Base-by-base conservation (phyloP, 225 moss, liverwort and hornwort genomes). In the Pleurozium schreberi region DNA sequence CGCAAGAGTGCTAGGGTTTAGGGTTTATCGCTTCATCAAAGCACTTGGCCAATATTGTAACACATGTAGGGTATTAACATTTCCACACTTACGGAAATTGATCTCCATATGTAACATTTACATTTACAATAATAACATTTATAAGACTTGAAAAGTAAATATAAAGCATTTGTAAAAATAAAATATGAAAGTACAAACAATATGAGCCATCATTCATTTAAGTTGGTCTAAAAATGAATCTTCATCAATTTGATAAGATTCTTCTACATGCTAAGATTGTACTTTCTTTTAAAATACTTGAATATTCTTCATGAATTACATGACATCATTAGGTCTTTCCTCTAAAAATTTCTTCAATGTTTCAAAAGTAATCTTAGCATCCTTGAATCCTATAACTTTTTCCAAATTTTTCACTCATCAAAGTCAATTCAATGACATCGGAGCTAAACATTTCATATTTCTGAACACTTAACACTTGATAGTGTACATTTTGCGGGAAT, bases 311-410 rank as follows among this genome's bases (percentile, higher is more conserved):
- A 45, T 3, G 4, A 73, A 73, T 18, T 0, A 45, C 6, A 30
- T 45, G 30, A 45, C 0, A 1, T 11, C 30, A 73, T 45, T 28
- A 45, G 10, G 45, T 45, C 10, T 73, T 45, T 11, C 4, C 18
- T 73, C n/a, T 3, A 3, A 17, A 73, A 28, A 28, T 2, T 16
- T 16, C 10, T 45, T 28, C 1, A 20, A 70, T 3, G 7, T 26
- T 2, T 27, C 17, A 5, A 28, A 2, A 45, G 1, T 5, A 10
- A 1, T 27, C 3, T 17, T 0, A 28, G 1, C 17, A 45, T 45
- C 4, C 28, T 45, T 28, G 5, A 73, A 17, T 45, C 17, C 28
- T 4, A 28, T 10, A 45, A 73, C 2, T 71, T 43, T 43, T 43
- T 17, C 8, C 16, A 45, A 28, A 9, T 28, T 17, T 43, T 10